Base-by-base conservation (phyloP, 331 rosid species). In the Phaseolus coccineus region DNA sequence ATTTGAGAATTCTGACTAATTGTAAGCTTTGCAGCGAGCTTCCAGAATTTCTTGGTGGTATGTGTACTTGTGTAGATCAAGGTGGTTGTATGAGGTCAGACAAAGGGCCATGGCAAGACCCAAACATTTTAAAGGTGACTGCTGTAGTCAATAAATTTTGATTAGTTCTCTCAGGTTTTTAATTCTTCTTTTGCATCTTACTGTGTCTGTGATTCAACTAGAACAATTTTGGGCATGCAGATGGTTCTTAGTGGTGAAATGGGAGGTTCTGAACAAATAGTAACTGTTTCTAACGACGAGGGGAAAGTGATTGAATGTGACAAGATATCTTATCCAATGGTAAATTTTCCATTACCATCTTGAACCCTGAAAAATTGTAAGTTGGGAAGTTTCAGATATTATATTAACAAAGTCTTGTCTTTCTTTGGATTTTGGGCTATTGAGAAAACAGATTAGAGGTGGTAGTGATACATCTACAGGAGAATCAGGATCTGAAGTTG, bases 41-140 rank as follows among this genome's bases (percentile, higher is more conserved):
- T 83, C 97, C 98, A 0, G 94, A 92, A 31, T 90, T 88, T 81
- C 77, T 94, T 64, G 98, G 98, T 25, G 98, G 98, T 59, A 84
- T 57, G 69, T 94, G 98, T 82, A 88, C 86, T 40, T 94, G 98
- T 83, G 83, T 81, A 48, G 88, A 88, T 71, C 85, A 79, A 58
- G 93, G 91, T 61, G 92, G 96, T 48, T 94, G 98, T 74, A 84
- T 88, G 93, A 83, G 67, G 76, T 94, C 97, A 33, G 94, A 94
- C 78, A 92, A 89, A 82, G 98, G 98, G 79, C 98, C 98, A 10
- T 94, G 98, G 98, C 87, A 85, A 58, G 96, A 94, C 71, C 89
- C 92, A 25, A 68, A 79, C 70, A 86, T 94, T 80, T 77, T 92
- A 62, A 86, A 92, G 98, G 98, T 94, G 56, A 37, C 28, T 63